Conservation (phyloP, 2,329 filamentous ascomycete species). For the Aspergillus caelatus region DNA sequence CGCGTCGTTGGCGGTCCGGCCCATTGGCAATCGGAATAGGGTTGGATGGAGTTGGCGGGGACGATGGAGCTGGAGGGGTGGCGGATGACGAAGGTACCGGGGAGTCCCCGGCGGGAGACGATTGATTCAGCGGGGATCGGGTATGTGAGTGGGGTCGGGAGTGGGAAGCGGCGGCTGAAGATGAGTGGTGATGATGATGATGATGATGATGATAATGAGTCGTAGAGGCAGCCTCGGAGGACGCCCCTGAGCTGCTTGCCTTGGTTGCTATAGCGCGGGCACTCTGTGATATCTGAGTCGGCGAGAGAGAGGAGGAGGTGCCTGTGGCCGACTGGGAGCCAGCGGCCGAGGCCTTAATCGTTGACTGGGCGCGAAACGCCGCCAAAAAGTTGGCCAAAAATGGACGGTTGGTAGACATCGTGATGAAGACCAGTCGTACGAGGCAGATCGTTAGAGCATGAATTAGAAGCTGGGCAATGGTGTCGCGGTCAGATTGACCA, state of each 20-base stretch:
- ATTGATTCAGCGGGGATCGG: slow-evolving; percentile 32
- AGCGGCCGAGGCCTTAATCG: slow-evolving; percentile 57
- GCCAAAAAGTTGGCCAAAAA: slow-evolving; percentile 70
- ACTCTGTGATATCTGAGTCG: slow-evolving; percentile 44
- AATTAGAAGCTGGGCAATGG: not conserved
- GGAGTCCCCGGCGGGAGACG: slow-evolving; percentile 40
- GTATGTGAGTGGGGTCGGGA: slow-evolving; percentile 21
- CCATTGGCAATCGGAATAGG: slow-evolving; percentile 42
- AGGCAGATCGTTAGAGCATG: not conserved
- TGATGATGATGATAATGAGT: slow-evolving; percentile 17
- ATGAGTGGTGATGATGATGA: slow-evolving; percentile 7
- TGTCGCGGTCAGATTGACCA: not conserved
- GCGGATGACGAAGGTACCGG: slow-evolving; percentile 42
- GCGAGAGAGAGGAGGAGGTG: slow-evolving; percentile 39
- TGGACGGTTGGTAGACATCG: slow-evolving; percentile 66
- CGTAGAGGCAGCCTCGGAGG: slow-evolving; percentile 21
- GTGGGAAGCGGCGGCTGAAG: slow-evolving; percentile 18
- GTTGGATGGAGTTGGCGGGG: slow-evolving; percentile 33
- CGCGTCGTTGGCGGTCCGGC: slow-evolving; percentile 46
- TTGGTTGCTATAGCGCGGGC: slow-evolving; percentile 54
- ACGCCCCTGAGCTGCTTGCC: slow-evolving; percentile 31
- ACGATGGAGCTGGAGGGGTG: slow-evolving; percentile 37
- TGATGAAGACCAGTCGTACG: slow-evolving; percentile 19
- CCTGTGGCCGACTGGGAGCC: slow-evolving; percentile 38
- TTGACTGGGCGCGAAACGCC: slow-evolving; percentile 67